phyloP scores from a whole-genome alignment of 148 eudicot species.

The Vaccinium darrowii region DNA sequence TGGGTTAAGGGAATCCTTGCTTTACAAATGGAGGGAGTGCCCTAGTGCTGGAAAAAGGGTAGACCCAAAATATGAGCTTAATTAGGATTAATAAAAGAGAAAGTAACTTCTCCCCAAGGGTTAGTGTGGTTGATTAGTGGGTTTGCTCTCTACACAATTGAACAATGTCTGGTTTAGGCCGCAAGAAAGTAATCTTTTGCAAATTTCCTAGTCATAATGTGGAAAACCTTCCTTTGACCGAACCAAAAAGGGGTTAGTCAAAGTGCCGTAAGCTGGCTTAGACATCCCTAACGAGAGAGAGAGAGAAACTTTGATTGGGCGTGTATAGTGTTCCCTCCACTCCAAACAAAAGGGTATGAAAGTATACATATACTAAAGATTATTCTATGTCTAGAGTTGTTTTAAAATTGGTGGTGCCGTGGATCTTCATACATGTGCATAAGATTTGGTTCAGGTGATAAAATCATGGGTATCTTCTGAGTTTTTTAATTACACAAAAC shows the following conservation, averaged over 20 bases:
- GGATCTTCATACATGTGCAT: slow-evolving; percentile 50
- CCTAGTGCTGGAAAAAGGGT: slow-evolving; percentile 39
- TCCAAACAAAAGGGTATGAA: slow-evolving; percentile 59
- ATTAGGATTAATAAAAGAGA: background rate
- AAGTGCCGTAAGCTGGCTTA: too few relatives aligned
- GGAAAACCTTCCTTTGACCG: too few relatives aligned
- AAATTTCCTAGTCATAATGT: too few relatives aligned
- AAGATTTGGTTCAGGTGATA: slow-evolving; percentile 71
- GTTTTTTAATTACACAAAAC: slow-evolving; percentile 13
- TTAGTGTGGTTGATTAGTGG: too few relatives aligned
- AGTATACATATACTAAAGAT: background rate
- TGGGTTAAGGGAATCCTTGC: background rate
- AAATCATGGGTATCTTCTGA: slow-evolving; percentile 42
- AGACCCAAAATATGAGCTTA: slow-evolving; percentile 23
- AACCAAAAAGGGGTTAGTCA: too few relatives aligned
- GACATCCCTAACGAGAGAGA: too few relatives aligned
- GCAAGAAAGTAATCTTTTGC: too few relatives aligned
- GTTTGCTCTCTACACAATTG: too few relatives aligned
- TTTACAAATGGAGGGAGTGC: background rate
- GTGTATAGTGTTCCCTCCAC: slow-evolving; percentile 58
- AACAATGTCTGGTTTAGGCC: too few relatives aligned
- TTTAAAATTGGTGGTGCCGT: slow-evolving; percentile 33
- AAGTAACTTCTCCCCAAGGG: too few relatives aligned
- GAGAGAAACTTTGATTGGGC: slow-evolving; percentile 25
- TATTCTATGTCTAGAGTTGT: slow-evolving; percentile 3